Evolutionary conservation across 2,329 filamentous ascomycete genomes (phyloP).

Genomic region (Pyrenophora graminea): DNA sequence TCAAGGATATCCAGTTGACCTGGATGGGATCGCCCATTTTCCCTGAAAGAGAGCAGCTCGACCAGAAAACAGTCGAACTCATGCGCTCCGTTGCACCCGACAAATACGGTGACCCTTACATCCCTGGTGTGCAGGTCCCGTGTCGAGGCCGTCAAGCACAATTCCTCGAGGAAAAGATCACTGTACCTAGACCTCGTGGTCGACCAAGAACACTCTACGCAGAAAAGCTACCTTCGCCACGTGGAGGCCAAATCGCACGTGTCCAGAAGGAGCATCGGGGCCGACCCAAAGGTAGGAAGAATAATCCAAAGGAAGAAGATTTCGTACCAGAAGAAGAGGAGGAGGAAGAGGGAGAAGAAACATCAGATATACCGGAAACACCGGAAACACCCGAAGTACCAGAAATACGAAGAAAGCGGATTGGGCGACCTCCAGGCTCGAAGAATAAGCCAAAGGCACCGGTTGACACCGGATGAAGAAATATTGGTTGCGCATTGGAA

Average conservation of each 20-base stretch:
- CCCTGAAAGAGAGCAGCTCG: constrained; percentile 28
- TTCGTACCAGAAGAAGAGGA: too few relatives aligned
- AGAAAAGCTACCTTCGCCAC: constrained; percentile 2
- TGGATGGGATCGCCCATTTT: constrained; percentile 46
- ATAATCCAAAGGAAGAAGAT: constrained; percentile 4
- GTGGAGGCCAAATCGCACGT: constrained; percentile 1
- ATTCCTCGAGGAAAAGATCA: background rate
- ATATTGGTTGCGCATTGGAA: too few relatives aligned
- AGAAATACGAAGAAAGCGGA: background rate
- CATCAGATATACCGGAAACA: too few relatives aligned
- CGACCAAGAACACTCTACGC: background rate
- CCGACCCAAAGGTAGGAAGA: constrained; percentile 26
- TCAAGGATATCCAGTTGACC: constrained; percentile 43
- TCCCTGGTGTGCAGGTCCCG: background rate
- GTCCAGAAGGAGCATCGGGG: background rate
- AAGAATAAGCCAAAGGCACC: constrained; percentile 1
- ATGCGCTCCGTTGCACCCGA: constrained; percentile 2
- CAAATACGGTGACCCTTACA: background rate
- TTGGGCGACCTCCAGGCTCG: background rate
- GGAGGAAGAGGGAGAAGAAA: too few relatives aligned
- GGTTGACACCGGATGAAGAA: background rate
- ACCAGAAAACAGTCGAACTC: constrained; percentile 28
- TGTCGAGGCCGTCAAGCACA: background rate
- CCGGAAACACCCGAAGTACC: background rate
- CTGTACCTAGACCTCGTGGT: constrained; percentile 1